A percentile compares a stretch with the other conserved stretches of the same genome.
phyloP scores from a whole-genome alignment of 768 basidiomycete genomes.

The Lactarius trivialis region DNA sequence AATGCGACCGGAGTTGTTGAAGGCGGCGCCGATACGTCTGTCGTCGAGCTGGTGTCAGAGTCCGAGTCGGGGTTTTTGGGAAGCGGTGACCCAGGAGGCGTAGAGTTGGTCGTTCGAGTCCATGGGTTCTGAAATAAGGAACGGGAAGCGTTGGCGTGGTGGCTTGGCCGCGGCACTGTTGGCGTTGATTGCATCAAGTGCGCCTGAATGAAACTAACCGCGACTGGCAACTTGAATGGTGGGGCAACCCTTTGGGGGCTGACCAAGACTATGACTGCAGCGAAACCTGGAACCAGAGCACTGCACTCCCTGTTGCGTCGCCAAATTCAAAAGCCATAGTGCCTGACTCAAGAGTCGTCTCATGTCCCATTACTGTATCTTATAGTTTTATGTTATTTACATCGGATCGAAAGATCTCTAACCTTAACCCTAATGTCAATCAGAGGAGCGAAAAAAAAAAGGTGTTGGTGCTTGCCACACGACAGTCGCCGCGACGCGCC shows the following conservation, averaged over 20 bases:
- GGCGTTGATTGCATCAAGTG: neutral
- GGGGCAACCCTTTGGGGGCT: no score
- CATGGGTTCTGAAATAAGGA: conserved; percentile 12
- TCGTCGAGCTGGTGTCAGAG: neutral
- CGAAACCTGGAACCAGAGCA: neutral
- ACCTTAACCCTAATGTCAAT: conserved; percentile 15
- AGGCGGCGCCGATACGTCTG: neutral
- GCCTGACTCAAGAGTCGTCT: no score
- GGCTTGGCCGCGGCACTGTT: neutral
- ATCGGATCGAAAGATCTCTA: no score
- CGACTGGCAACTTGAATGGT: neutral
- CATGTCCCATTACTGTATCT: no score
- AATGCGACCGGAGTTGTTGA: neutral
- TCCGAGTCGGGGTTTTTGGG: neutral
- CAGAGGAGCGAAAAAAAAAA: neutral
- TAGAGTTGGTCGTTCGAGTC: neutral
- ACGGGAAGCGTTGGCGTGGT: conserved; percentile 6
- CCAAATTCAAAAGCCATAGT: no score
- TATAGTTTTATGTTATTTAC: no score
- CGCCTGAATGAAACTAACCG: neutral
- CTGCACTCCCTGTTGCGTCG: neutral
- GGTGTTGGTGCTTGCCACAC: neutral
- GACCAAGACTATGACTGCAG: neutral
- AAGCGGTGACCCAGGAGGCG: neutral
- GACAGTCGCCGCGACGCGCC: conserved; percentile 1